phyloP scores from a whole-genome alignment of 768 basidiomycete genomes.

The Amanita thiersii region DNA sequence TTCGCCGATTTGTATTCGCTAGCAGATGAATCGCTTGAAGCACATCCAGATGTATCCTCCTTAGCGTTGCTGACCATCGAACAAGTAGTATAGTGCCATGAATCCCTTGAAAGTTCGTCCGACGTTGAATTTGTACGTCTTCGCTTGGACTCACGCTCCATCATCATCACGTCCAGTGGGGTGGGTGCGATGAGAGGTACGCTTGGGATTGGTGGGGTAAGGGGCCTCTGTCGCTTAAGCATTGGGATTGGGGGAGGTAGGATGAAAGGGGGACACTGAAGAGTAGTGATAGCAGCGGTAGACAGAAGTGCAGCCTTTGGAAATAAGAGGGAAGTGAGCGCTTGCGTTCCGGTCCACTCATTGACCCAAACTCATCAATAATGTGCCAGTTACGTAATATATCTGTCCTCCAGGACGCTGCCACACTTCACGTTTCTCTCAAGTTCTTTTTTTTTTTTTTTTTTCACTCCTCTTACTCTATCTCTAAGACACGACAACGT shows the following conservation, averaged over 20 bases:
- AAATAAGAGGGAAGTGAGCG: no score
- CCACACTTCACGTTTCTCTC: no score
- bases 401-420: no score
- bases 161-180: slow-evolving; percentile 11
- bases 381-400: no score
- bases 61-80: background rate
- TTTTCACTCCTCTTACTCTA: no score
- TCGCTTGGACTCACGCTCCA: slow-evolving; percentile 38
- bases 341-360: no score
- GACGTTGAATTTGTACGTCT: slow-evolving; percentile 26
- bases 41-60: background rate
- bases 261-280: slow-evolving; percentile 13
- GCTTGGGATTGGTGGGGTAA: slow-evolving; percentile 31
- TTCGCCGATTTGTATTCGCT: slow-evolving; percentile 54
- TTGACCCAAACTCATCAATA: no score
- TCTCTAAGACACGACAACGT: background rate
- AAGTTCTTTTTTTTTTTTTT: no score
- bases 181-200: slow-evolving; percentile 3
- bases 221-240: slow-evolving; percentile 47
- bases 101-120: slow-evolving; percentile 45
- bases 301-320: no score
- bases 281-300: slow-evolving; percentile 9
- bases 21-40: background rate
- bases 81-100: slow-evolving; percentile 17
- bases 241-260: slow-evolving; percentile 19